phyloP scores from a whole-genome alignment of 345 rosid species.

The Eucalyptus erythrocorys region DNA sequence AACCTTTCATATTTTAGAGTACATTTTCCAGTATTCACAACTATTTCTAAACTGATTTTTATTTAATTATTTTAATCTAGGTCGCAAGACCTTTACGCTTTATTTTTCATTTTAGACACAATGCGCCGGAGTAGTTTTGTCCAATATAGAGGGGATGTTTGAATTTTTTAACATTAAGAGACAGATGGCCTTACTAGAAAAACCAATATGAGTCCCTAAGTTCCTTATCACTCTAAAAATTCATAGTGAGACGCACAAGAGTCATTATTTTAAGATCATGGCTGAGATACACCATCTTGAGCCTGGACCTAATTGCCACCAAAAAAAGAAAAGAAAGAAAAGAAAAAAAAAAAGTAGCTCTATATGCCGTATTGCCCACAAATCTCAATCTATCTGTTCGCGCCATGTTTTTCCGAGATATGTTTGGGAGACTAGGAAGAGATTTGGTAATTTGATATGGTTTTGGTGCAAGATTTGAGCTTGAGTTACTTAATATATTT shows the following conservation, averaged over 20 bases:
- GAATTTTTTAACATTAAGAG: neutral
- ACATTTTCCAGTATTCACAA: neutral
- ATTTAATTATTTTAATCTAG: neutral
- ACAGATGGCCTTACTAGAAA: neutral
- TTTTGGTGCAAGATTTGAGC: neutral
- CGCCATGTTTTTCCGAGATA: neutral
- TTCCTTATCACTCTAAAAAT: neutral
- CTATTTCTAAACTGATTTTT: neutral
- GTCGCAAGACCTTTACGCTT: neutral
- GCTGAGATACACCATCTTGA: neutral
- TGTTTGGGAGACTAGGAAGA: neutral
- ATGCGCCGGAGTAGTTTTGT: neutral
- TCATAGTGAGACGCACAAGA: neutral
- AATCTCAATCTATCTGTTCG: neutral
- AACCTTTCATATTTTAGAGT: too few relatives aligned
- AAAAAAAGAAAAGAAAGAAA: accelerated
- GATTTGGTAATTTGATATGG: neutral
- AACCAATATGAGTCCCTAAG: neutral
- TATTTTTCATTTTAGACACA: neutral
- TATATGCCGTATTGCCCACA: neutral
- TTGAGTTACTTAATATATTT: neutral
- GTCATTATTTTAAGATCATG: neutral
- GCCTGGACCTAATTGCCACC: neutral
- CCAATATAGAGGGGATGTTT: neutral
- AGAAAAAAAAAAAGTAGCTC: neutral